phyloP scores from a whole-genome alignment of 768 basidiomycete species.

The Clitopilus passeckerianus region DNA sequence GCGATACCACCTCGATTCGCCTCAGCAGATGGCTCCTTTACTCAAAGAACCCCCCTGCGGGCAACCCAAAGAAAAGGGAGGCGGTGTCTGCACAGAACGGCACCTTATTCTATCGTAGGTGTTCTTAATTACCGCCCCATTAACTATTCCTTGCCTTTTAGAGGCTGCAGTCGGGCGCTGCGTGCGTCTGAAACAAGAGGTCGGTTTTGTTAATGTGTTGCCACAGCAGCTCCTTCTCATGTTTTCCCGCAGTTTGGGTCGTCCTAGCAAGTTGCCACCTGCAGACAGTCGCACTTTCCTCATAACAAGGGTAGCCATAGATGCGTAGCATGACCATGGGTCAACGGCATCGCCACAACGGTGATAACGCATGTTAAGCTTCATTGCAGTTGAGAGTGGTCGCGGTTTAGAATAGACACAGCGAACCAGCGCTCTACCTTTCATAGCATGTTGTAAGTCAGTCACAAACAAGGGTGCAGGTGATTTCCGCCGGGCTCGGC shows the following conservation, averaged over 20 bases:
- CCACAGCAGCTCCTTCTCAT: background rate
- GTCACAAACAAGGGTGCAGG: too few relatives aligned
- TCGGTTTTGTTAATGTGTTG: background rate
- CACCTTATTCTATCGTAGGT: background rate
- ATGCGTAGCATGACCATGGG: background rate
- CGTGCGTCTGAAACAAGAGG: background rate
- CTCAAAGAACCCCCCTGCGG: too few relatives aligned
- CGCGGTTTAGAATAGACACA: too few relatives aligned
- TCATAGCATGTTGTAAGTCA: too few relatives aligned
- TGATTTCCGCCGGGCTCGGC: too few relatives aligned
- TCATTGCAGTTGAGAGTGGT: too few relatives aligned
- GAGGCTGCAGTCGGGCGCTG: background rate
- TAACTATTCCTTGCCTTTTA: background rate
- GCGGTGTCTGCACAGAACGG: background rate
- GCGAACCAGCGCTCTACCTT: too few relatives aligned
- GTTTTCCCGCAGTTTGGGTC: background rate
- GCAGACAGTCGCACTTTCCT: background rate
- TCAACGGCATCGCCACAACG: too few relatives aligned
- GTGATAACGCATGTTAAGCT: too few relatives aligned
- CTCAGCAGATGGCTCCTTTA: too few relatives aligned
- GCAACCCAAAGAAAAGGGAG: background rate
- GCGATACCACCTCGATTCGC: too few relatives aligned
- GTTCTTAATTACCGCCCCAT: background rate
- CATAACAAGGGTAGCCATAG: too few relatives aligned
- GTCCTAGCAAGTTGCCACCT: background rate